Evolutionary conservation across 805 yeast genomes (phyloP).

Genomic region (Candida ovalis): DNA sequence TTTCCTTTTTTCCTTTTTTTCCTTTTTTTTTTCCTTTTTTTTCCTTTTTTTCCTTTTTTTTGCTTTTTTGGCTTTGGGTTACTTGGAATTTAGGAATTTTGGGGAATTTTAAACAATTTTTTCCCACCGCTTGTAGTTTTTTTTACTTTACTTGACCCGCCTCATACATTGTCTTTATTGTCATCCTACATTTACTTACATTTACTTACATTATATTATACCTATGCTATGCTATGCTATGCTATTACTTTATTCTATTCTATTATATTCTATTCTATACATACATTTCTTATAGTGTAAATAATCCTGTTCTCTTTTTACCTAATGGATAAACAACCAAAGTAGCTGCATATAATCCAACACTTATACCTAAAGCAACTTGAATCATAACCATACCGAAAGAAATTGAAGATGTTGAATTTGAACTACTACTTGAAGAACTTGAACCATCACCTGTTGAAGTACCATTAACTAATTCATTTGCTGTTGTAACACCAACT

Average conservation of each 20-base stretch:
- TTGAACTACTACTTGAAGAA: slow-evolving; percentile 1
- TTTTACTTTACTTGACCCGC: too few relatives aligned
- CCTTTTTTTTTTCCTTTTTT: too few relatives aligned
- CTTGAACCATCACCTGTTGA: slow-evolving; percentile 4
- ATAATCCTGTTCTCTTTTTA: slow-evolving; percentile 81
- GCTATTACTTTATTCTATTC: background rate
- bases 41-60: too few relatives aligned
- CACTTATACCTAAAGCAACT: slow-evolving; percentile 90
- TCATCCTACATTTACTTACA: too few relatives aligned
- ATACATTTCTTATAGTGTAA: slow-evolving; percentile 51
- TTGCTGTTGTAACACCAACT: slow-evolving; percentile 75
- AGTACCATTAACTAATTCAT: slow-evolving; percentile 44
- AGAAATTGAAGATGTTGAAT: slow-evolving; percentile 26
- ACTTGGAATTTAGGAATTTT: too few relatives aligned
- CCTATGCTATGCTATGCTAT: too few relatives aligned
- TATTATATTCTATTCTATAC: background rate
- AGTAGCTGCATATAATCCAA: slow-evolving; percentile 89
- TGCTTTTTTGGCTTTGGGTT: too few relatives aligned
- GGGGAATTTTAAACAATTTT: too few relatives aligned
- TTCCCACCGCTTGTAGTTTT: too few relatives aligned
- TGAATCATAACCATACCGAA: slow-evolving; percentile 89
- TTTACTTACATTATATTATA: too few relatives aligned
- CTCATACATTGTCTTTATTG: too few relatives aligned
- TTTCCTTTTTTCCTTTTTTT: too few relatives aligned
- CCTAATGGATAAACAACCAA: slow-evolving; percentile 90